Conservation (phyloP, 2,329 filamentous ascomycete genomes). For the Sclerotinia trifoliorum region DNA sequence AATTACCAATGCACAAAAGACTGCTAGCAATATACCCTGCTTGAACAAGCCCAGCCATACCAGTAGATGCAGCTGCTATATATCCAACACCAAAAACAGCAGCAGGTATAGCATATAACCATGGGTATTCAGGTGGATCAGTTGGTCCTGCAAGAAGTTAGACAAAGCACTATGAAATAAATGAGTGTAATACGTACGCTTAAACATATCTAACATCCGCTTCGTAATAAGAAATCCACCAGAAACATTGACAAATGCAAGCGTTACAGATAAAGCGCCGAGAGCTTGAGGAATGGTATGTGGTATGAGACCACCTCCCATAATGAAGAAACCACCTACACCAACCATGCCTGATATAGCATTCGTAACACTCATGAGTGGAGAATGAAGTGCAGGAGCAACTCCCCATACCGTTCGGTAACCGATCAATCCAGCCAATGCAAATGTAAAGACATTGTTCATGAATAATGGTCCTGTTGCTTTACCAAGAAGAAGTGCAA, state of each 20-base stretch:
- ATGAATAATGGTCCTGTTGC: conserved; percentile 81
- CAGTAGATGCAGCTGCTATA: conserved; percentile 74
- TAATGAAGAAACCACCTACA: conserved; percentile 82
- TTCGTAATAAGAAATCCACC: conserved; percentile 91
- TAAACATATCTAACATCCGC: conserved; percentile 91
- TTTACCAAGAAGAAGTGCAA: conserved; percentile 74
- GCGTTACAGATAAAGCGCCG: conserved; percentile 74
- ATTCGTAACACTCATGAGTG: conserved; percentile 90
- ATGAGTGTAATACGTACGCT: conserved; percentile 48
- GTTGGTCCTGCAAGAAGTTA: conserved; percentile 57
- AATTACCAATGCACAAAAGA: conserved; percentile 68
- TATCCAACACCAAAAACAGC: conserved; percentile 78
- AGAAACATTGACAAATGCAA: conserved; percentile 85
- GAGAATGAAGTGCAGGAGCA: conserved; percentile 77
- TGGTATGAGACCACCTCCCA: conserved; percentile 77
- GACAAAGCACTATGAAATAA: not conserved
- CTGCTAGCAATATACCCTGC: conserved; percentile 85
- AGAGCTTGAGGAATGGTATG: conserved; percentile 76
- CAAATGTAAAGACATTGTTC: conserved; percentile 82
- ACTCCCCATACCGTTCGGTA: conserved; percentile 91
- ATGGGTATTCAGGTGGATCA: conserved; percentile 84
- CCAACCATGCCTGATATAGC: conserved; percentile 83
- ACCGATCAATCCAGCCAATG: conserved; percentile 78
- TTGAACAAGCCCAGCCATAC: conserved; percentile 79
- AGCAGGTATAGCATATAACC: conserved; percentile 78